These are phyloP conservation scores for Lachnellula subtilissima DNA, from an alignment of 2,329 filamentous ascomycete genomes.

Conservation along the genomic window DNA sequence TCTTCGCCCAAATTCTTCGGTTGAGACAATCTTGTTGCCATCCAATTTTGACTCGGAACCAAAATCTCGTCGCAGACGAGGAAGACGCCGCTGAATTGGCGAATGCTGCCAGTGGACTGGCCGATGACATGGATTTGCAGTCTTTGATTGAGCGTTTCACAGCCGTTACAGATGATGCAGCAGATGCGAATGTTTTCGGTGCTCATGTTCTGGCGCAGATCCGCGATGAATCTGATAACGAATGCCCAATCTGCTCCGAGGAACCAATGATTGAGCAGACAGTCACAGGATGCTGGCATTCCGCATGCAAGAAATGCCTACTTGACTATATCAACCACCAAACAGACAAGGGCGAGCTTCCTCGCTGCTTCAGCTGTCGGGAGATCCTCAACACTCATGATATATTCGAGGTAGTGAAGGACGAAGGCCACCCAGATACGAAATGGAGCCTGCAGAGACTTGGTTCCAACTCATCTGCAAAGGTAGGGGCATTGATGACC, in stretches of 20 bases:
- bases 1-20: conserved; percentile 92
- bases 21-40: conserved; percentile 94
- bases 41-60: conserved; percentile 81
- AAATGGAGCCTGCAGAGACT: conserved; percentile 58
- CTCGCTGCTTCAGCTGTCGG: conserved; percentile 87
- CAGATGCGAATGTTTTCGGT: conserved; percentile 68
- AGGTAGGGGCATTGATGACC: conserved; percentile 73
- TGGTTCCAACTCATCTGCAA: conserved; percentile 71
- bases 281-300: conserved; percentile 97
- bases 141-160: conserved; percentile 82
- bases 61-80: conserved; percentile 79
- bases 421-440: conserved; percentile 57
- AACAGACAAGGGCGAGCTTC: conserved; percentile 66
- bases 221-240: conserved; percentile 77
- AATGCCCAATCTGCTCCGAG: conserved; percentile 92
- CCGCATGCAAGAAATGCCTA: conserved; percentile 91
- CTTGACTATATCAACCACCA: conserved; percentile 86
- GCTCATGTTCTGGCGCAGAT: conserved; percentile 88
- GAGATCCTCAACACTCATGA: conserved; percentile 76
- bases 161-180: conserved; percentile 56
- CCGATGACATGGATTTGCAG: conserved; percentile 94
- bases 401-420: conserved; percentile 84
- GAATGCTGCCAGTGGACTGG: conserved; percentile 74
- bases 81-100: conserved; percentile 73
- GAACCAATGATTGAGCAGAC: conserved; percentile 94